Base-by-base conservation (phyloP, 345 rosid genomes). In the Viola odorata region DNA sequence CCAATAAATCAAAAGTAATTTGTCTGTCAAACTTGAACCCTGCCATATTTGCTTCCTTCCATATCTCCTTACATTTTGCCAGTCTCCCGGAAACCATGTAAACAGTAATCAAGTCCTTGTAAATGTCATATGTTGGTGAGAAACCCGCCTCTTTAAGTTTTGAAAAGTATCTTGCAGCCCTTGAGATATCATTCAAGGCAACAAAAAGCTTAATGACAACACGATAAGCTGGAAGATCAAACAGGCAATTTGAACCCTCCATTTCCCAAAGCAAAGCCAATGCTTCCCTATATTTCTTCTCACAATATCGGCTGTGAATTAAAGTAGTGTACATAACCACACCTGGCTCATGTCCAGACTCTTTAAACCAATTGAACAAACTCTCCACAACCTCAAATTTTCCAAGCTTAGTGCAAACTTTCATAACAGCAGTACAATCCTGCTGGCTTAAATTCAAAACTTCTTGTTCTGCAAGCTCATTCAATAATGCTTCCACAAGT, bases 91-190 rank as follows among this genome's bases (percentile, higher is more conserved):
- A 78, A 68, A 52, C 73, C 58, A 67, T 63, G 65, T 67, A 87
- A 58, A 87, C 45, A 62, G 54, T 75, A 41, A 85, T 75, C 84
- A 87, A 50, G 58, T 82, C 68, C 42, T 76, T 74, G 65, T 80
- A 89, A 4, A 91, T 69, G 59, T 81, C 98, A 57, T 86, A 86
- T 4, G 89, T 80, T 7, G 95, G 92, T 7, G 82, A 78, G 54
- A 91, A 89, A 52, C 96, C 91, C 6, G 92, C 91, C 74, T 87
- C 96, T 70, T 85, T 92, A 13, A 89, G 85, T 58, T 81, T 89
- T 0, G 91, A 79, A 76, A 89, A 89, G 56, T 89, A 89, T 58
- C 96, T 79, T 52, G 53, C 80, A 41, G 96, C 84, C 73, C 96
- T 83, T 7, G 87, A 62, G 61, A 81, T 73, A 81, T 91, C 96